Conservation (phyloP, 148 eudicot species). For the Heliamphora exappendiculata region DNA sequence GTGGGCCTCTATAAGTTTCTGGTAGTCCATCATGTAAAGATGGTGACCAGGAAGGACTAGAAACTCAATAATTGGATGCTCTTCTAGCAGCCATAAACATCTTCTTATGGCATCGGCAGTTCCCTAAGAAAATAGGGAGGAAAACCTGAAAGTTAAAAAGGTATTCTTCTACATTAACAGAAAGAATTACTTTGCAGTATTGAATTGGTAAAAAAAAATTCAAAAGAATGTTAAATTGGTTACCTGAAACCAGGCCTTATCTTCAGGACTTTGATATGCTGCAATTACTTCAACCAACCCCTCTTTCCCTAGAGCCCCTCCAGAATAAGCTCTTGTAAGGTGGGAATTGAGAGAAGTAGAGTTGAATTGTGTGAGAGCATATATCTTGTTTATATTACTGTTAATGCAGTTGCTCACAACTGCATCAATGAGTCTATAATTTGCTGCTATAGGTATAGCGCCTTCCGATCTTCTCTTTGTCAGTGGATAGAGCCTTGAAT, state of each 20-base stretch:
- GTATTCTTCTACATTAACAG: neutral
- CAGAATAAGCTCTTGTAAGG: constrained; percentile 64
- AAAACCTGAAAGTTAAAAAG: neutral
- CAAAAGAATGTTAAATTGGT: neutral
- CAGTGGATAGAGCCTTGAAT: constrained; percentile 51
- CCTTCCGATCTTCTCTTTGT: constrained; percentile 72
- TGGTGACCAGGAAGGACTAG: constrained; percentile 76
- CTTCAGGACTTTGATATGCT: constrained; percentile 68
- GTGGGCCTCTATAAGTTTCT: constrained; percentile 55
- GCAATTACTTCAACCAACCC: constrained; percentile 73
- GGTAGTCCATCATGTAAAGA: constrained; percentile 79
- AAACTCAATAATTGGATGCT: constrained; percentile 47
- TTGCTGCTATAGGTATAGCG: constrained; percentile 69
- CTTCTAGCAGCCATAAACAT: constrained; percentile 61
- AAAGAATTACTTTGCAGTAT: neutral
- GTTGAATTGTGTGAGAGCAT: constrained; percentile 73
- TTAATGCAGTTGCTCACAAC: constrained; percentile 84
- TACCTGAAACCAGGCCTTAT: constrained; percentile 72
- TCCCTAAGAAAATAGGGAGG: constrained; percentile 36
- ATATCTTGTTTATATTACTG: constrained; percentile 64
- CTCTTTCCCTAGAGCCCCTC: constrained; percentile 41
- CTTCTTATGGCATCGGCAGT: constrained; percentile 79
- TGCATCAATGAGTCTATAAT: constrained; percentile 67
- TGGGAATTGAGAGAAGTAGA: constrained; percentile 82
- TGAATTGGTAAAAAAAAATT: neutral